A percentile compares a stretch with the other conserved stretches of the same genome.
Conservation (phyloP, 345 rosid genomes). For the Melaleuca quinquenervia region DNA sequence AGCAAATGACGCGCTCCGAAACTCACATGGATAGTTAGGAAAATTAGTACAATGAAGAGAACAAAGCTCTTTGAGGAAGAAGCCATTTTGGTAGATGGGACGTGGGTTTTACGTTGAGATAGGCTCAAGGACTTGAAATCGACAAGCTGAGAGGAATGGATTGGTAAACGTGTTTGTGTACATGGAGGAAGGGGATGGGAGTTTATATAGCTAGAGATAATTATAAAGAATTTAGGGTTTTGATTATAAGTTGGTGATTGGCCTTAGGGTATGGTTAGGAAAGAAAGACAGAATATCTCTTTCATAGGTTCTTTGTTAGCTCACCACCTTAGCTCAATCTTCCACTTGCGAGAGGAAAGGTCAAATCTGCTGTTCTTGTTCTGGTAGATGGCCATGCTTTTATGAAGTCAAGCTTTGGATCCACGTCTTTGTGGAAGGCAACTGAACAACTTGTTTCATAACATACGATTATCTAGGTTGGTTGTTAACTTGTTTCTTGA, state of each 20-base stretch:
- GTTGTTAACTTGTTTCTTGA: not conserved
- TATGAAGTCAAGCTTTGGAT: not conserved
- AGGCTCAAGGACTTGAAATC: not conserved
- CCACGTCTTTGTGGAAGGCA: not conserved
- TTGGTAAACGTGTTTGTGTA: not conserved
- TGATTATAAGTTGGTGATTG: not conserved
- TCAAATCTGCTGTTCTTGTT: not conserved
- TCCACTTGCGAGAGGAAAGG: not conserved
- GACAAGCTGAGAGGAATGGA: not conserved
- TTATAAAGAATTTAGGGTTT: not conserved
- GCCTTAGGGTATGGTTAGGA: not conserved
- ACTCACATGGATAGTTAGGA: not conserved
- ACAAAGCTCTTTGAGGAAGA: not conserved
- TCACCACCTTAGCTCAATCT: not conserved
- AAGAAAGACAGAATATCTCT: not conserved
- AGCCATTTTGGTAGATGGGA: not conserved
- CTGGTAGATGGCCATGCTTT: not conserved
- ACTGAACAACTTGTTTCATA: not conserved
- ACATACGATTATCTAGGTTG: not conserved
- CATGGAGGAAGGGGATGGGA: not conserved
- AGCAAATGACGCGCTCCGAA: slow-evolving; percentile 9
- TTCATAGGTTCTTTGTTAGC: not conserved
- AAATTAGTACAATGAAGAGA: not conserved
- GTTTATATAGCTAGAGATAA: not conserved
- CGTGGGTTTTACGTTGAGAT: not conserved